Percentiles rank a stretch among this genome's conserved stretches.
Evolutionary conservation across 805 yeast genomes (phyloP).

Genomic region (Suhomyces prunicola): DNA sequence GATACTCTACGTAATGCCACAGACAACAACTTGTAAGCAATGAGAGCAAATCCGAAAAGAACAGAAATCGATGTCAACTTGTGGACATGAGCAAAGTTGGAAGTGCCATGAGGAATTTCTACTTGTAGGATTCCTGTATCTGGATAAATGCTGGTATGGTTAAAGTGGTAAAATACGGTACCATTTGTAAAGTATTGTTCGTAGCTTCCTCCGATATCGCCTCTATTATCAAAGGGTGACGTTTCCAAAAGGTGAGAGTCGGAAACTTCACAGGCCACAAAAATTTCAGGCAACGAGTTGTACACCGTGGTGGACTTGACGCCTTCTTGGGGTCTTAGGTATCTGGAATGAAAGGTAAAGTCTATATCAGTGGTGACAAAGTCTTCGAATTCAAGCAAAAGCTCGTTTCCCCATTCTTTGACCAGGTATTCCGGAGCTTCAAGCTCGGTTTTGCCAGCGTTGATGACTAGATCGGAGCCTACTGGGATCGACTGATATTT

Average conservation of each 20-base stretch:
- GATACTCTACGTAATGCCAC: not conserved
- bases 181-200: slow-evolving; percentile 38
- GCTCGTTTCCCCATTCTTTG: slow-evolving; percentile 39
- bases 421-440: slow-evolving; percentile 41
- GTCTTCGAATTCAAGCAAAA: slow-evolving; percentile 26
- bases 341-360: slow-evolving; percentile 38
- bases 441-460: slow-evolving; percentile 33
- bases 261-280: slow-evolving; percentile 36
- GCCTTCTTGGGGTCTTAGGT: slow-evolving; percentile 29
- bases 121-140: not conserved
- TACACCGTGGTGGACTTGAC: slow-evolving; percentile 10
- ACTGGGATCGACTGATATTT: slow-evolving; percentile 33
- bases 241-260: slow-evolving; percentile 26
- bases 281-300: slow-evolving; percentile 25
- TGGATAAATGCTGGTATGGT: not conserved
- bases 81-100: slow-evolving; percentile 4
- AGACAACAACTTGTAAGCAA: slow-evolving; percentile 5
- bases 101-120: slow-evolving; percentile 10
- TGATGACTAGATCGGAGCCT: slow-evolving; percentile 18
- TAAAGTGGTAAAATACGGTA: slow-evolving; percentile 36
- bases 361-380: slow-evolving; percentile 11
- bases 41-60: slow-evolving; percentile 5
- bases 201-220: slow-evolving; percentile 30
- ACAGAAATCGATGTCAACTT: slow-evolving; percentile 7
- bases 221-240: slow-evolving; percentile 37